Conservation (phyloP, 306 rosid species). For the Pueraria montana region DNA sequence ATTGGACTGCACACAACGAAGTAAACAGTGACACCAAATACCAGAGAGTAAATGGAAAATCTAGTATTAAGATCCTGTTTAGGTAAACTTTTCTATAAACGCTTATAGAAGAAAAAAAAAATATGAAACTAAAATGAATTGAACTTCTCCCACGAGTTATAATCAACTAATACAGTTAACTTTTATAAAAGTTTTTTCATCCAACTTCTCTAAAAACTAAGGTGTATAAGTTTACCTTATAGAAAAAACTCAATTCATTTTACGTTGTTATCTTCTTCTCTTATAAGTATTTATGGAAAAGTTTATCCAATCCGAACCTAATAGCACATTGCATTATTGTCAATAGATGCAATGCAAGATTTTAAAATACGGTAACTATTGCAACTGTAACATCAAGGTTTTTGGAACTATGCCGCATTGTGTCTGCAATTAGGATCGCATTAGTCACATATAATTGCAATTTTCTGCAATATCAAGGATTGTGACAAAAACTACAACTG, state of each 20-base stretch:
- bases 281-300: too few species aligned
- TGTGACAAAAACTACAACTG: neutral
- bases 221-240: neutral
- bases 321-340: constrained; percentile 6
- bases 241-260: too few species aligned
- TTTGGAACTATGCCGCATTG: neutral
- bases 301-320: neutral
- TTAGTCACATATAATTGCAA: neutral
- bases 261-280: too few species aligned
- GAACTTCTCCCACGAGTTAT: neutral
- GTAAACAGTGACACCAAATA: constrained; percentile 25
- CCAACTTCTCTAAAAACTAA: neutral
- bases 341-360: neutral
- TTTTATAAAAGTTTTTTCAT: neutral
- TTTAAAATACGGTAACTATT: neutral
- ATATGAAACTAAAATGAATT: neutral
- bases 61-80: neutral
- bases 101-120: neutral
- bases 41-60: neutral
- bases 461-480: neutral
- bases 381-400: neutral
- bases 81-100: neutral
- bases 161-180: neutral
- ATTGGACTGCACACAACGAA: constrained; percentile 74
- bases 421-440: neutral